Evolutionary conservation across 805 yeast genomes (phyloP).

Genomic region (Starmerella apis): DNA sequence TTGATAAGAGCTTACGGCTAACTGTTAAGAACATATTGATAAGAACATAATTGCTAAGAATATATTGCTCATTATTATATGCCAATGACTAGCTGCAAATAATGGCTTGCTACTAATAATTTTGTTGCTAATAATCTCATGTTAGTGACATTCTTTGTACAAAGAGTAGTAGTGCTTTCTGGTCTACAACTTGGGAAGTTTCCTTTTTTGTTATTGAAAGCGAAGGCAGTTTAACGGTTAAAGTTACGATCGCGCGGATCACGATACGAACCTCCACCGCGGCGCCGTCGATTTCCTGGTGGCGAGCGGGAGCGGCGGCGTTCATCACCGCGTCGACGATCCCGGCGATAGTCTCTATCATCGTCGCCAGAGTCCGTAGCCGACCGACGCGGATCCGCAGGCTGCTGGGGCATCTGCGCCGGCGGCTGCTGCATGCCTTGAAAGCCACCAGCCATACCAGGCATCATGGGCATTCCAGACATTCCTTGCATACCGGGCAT

Average conservation of each 20-base stretch:
- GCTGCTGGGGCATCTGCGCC: slow-evolving; percentile 12
- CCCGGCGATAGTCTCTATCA: slow-evolving; percentile 24
- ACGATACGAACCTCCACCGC: slow-evolving; percentile 18
- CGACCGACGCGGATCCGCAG: slow-evolving; percentile 6
- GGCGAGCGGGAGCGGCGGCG: slow-evolving; percentile 28
- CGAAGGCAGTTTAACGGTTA: slow-evolving; percentile 8
- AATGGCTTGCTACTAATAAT: neutral
- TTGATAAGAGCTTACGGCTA: too few relatives aligned
- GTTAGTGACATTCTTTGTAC: too few relatives aligned
- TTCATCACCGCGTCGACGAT: slow-evolving; percentile 25
- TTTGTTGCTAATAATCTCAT: too few relatives aligned
- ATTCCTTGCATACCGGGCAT: slow-evolving; percentile 21
- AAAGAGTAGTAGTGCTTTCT: too few relatives aligned
- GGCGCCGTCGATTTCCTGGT: slow-evolving; percentile 22
- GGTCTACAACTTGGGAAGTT: too few relatives aligned
- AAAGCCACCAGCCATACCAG: slow-evolving; percentile 15
- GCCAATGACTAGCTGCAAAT: too few relatives aligned
- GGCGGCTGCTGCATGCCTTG: slow-evolving; percentile 17
- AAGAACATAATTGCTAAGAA: too few relatives aligned
- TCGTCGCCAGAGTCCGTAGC: slow-evolving; percentile 15
- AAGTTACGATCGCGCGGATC: slow-evolving; percentile 25
- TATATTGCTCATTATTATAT: too few relatives aligned
- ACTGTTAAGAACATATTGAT: too few relatives aligned
- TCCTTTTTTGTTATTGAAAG: too few relatives aligned
- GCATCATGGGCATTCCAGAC: slow-evolving; percentile 16